phyloP scores from a whole-genome alignment of 352 stramenopile genomes.

The Pythium biforme region DNA sequence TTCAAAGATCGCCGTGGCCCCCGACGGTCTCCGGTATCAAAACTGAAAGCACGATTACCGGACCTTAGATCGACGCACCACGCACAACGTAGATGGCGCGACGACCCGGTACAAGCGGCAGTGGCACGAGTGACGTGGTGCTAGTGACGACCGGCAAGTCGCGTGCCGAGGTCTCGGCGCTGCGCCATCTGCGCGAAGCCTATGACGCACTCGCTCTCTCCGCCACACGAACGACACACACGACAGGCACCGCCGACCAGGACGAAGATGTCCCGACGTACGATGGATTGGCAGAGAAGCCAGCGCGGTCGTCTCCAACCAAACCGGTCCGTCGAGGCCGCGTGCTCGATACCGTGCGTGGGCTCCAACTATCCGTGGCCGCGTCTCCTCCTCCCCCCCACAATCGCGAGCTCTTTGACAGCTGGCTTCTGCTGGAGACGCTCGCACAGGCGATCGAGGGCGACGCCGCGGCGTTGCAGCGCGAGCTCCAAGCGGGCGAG shows the following conservation, averaged over 20 bases:
- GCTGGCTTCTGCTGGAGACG: conserved; percentile 29
- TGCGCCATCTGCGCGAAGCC: conserved; percentile 30
- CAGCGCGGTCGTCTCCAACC: no score
- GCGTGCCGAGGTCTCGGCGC: conserved; percentile 31
- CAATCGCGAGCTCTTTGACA: conserved; percentile 16
- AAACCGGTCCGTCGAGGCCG: no score
- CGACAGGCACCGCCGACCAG: no score
- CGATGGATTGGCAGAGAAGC: no score
- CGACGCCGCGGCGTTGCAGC: conserved; percentile 18
- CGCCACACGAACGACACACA: no score
- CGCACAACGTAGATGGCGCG: not conserved
- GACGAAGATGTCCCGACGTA: not conserved
- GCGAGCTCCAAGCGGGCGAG: conserved; percentile 29
- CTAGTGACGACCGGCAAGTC: conserved; percentile 21
- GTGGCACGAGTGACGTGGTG: not conserved
- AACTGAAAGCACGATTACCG: not conserved
- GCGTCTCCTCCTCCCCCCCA: not conserved
- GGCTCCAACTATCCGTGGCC: conserved; percentile 15
- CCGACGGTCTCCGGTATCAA: conserved; percentile 7
- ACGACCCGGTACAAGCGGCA: not conserved
- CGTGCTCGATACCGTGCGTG: conserved; percentile 26
- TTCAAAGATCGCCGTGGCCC: conserved; percentile 20
- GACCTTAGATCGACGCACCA: not conserved
- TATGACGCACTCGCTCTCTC: conserved; percentile 24
- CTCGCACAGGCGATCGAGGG: conserved; percentile 15